Evolutionary conservation across 192 early-diverging fungal species (phyloP), one percentile per base, ranked within the genome.

Genomic region (Dissophora globulifera): DNA sequence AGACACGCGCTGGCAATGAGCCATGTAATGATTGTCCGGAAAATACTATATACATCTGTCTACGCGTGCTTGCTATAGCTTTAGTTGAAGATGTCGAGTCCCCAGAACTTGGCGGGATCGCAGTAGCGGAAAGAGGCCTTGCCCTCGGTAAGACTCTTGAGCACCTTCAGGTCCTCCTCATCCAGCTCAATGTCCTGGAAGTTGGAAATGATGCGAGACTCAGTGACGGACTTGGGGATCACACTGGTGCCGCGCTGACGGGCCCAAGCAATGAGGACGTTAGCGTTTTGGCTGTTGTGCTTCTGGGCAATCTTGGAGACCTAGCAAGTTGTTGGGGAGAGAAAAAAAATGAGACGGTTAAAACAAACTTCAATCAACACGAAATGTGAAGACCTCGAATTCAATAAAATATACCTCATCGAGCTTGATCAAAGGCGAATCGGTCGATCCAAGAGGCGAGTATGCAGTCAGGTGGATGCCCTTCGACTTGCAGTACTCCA

Each of bases 391-490:
- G n/a, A n/a, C n/a, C n/a, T n/a, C n/a, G n/a, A n/a, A n/a, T n/a
- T n/a, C n/a, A 38, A 45, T 16, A 13, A 47, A 30, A 25, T 38
- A 50, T 69, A 71, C 69, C 60, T 62, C 57, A 23, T 67, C 72
- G 23, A 45, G 50, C 57, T 69, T 80, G 62, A 80, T 71, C 43
- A 69, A 23, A 22, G 46, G 57, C 11, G 48, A 53, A 25, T 79
- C 49, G 33, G 63, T 75, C 12, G 74, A 68, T 10, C 95, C 95
- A 17, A 96, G 81, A 27, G 96, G 94, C 46, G 89, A 91, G 85
- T 95, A 96, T 3, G 90, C 95, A 16, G 92, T 90, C 20, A 94
- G 53, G 13, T 82, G 83, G 43, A 98, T 95, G 23, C 83, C 84
- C 62, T 94, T 83, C 29, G 79, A 42, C 48, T 83, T 65, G 80